Conservation (phyloP, 371 early-diverging fungal species). For the Mucor lusitanicus region DNA sequence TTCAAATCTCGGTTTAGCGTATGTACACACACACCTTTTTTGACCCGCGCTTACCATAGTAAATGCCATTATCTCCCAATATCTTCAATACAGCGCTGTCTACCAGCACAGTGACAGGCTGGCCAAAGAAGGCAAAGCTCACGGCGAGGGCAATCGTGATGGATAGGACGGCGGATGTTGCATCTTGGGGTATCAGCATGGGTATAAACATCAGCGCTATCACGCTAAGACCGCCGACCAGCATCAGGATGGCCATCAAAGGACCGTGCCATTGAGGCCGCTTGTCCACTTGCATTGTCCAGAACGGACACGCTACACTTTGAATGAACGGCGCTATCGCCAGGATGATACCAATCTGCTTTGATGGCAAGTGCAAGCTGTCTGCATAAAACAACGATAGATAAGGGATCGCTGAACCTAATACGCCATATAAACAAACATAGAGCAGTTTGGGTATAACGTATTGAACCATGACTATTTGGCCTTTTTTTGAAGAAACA, state of each 20-base stretch:
- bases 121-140: slow-evolving; percentile 46
- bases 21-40: not conserved
- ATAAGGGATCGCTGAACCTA: slow-evolving; percentile 46
- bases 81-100: slow-evolving; percentile 50
- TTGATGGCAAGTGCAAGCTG: slow-evolving; percentile 30
- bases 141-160: slow-evolving; percentile 29
- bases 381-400: slow-evolving; percentile 41
- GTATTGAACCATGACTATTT: slow-evolving; percentile 4
- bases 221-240: slow-evolving; percentile 38
- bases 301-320: slow-evolving; percentile 40
- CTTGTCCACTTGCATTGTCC: slow-evolving; percentile 44
- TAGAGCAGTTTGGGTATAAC: slow-evolving; percentile 42
- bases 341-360: slow-evolving; percentile 43
- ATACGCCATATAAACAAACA: slow-evolving; percentile 32
- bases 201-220: slow-evolving; percentile 35
- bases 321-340: slow-evolving; percentile 49
- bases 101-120: slow-evolving; percentile 36
- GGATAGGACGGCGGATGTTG: slow-evolving; percentile 5
- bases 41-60: slow-evolving; percentile 38
- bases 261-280: slow-evolving; percentile 36
- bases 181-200: slow-evolving; percentile 6
- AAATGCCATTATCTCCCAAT: slow-evolving; percentile 39
- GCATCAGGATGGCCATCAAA: slow-evolving; percentile 32
- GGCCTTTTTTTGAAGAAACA: not conserved
- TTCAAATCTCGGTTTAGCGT: not conserved